phyloP scores from a whole-genome alignment of 176 grass and related monocot genomes.

The Echinochloa phyllopogon region DNA sequence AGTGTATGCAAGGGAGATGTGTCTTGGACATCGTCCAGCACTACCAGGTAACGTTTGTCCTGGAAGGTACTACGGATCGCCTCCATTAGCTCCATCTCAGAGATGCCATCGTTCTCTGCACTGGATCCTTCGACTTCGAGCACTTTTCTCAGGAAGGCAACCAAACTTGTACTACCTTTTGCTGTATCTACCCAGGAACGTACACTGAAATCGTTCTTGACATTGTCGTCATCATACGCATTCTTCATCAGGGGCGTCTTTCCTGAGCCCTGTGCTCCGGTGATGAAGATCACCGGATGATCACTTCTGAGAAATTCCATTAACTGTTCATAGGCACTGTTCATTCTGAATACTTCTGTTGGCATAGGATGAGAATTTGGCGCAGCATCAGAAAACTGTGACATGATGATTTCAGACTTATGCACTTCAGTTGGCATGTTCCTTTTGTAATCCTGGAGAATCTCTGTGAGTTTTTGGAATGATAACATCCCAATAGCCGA shows the following conservation, averaged over 20 bases:
- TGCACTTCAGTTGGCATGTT: too few species aligned
- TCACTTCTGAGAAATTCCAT: not conserved
- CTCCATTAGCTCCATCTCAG: not conserved
- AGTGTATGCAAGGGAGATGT: not conserved
- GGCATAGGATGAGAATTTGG: too few species aligned
- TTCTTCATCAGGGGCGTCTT: not conserved
- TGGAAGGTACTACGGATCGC: not conserved
- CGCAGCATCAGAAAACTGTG: too few species aligned
- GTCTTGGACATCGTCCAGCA: slow-evolving; percentile 9
- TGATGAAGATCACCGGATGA: not conserved
- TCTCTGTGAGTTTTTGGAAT: too few species aligned
- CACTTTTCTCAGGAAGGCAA: not conserved
- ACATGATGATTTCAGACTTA: too few species aligned
- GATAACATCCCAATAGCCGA: too few species aligned
- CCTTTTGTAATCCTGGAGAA: too few species aligned
- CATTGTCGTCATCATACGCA: not conserved
- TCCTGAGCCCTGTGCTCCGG: not conserved
- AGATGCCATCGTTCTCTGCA: not conserved
- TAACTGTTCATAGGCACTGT: too few species aligned
- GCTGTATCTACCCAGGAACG: not conserved
- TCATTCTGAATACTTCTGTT: too few species aligned
- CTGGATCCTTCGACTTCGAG: not conserved
- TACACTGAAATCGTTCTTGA: not conserved
- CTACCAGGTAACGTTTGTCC: not conserved
- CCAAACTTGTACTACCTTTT: not conserved